Evolutionary conservation across 176 grass and related monocot species (phyloP).

Genomic region (Zea luxurians): DNA sequence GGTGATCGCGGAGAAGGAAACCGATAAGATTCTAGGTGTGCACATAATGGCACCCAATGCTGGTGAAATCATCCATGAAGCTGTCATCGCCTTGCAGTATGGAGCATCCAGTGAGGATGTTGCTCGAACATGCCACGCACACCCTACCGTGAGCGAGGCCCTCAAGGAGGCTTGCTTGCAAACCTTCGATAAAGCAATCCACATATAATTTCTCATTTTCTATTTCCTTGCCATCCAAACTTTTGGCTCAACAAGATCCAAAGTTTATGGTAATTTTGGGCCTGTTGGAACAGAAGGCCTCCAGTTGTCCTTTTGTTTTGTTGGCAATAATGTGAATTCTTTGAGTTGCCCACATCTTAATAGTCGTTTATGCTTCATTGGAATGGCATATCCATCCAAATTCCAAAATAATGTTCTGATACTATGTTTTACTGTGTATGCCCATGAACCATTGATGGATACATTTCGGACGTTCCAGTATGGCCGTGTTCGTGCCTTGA

Average conservation of each 20-base stretch:
- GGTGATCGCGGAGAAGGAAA: slow-evolving; percentile 89
- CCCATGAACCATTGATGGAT: not conserved
- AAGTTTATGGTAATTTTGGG: slow-evolving; percentile 47
- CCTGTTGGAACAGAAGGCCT: slow-evolving; percentile 21
- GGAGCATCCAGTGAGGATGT: slow-evolving; percentile 96
- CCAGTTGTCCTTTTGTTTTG: not conserved
- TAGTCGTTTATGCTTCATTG: not conserved
- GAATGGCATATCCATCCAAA: not conserved
- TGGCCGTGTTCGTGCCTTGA: not conserved
- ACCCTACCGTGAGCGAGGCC: slow-evolving; percentile 94
- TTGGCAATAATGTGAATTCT: slow-evolving; percentile 29
- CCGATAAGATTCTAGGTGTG: slow-evolving; percentile 89
- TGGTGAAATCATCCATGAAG: slow-evolving; percentile 95
- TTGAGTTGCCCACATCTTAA: slow-evolving; percentile 7
- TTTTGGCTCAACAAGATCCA: not conserved
- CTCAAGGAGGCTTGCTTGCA: slow-evolving; percentile 96
- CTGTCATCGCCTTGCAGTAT: slow-evolving; percentile 86
- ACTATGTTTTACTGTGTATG: not conserved
- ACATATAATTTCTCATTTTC: slow-evolving; percentile 52
- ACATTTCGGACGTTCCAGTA: not conserved
- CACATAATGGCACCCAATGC: slow-evolving; percentile 94
- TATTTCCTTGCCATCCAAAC: not conserved
- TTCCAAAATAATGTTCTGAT: slow-evolving; percentile 10
- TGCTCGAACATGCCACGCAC: slow-evolving; percentile 89
- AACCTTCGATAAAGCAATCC: slow-evolving; percentile 87